These are phyloP conservation scores for Incumbomyces delicatus DNA, from an alignment of 2,329 filamentous ascomycete genomes.

Conservation along the genomic window DNA sequence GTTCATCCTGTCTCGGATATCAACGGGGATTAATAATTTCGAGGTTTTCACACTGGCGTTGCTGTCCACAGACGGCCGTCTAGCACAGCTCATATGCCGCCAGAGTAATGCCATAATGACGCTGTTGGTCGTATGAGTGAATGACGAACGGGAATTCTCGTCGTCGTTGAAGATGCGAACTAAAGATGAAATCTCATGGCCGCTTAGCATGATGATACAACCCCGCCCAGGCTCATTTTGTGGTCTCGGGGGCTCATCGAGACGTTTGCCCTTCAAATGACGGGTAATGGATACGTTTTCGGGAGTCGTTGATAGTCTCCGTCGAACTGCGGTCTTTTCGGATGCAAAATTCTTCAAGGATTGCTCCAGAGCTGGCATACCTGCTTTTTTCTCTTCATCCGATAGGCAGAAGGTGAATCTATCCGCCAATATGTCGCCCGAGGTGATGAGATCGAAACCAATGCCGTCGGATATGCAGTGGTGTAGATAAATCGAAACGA, in stretches of 20 bases:
- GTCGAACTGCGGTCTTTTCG: constrained; percentile 14
- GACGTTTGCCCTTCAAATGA: constrained; percentile 11
- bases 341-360: constrained; percentile 14
- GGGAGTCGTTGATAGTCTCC: constrained; percentile 14
- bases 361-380: background rate
- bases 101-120: constrained; percentile 27
- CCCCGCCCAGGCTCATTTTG: constrained; percentile 14
- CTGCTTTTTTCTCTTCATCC: background rate
- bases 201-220: constrained; percentile 16
- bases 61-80: constrained; percentile 24
- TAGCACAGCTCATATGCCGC: constrained; percentile 25
- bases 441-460: constrained; percentile 15
- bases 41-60: constrained; percentile 23
- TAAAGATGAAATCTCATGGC: background rate
- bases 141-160: background rate
- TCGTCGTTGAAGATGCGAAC: background rate
- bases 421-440: constrained; percentile 16
- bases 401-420: constrained; percentile 14
- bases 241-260: constrained; percentile 1
- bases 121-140: constrained; percentile 1
- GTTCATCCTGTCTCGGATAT: constrained; percentile 28
- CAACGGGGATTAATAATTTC: constrained; percentile 30
- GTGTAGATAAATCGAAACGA: constrained; percentile 20
- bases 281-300: constrained; percentile 12
- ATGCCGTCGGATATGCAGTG: constrained; percentile 21